Conservation (phyloP, 2,329 filamentous ascomycete genomes). For the Pseudogymnoascus sp. region DNA sequence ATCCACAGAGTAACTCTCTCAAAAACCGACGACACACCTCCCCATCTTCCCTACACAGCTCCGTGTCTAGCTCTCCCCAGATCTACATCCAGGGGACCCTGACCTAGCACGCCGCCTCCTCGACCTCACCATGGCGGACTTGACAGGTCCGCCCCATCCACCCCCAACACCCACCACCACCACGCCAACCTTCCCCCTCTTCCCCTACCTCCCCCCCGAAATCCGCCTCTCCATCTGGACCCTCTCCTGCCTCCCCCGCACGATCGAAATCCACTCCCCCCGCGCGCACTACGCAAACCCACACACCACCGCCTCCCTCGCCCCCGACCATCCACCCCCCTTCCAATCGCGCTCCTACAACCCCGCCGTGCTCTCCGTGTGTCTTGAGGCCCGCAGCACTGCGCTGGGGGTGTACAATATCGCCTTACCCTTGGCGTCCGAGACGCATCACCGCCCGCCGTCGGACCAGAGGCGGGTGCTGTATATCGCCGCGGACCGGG, state of each 20-base stretch:
- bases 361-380: constrained; percentile 11
- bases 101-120: neutral
- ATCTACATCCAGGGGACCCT: neutral
- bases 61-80: neutral
- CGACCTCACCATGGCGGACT: neutral
- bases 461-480: neutral
- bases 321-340: constrained; percentile 10
- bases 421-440: neutral
- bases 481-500: neutral
- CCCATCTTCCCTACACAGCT: neutral
- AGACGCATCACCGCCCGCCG: neutral
- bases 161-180: too few relatives aligned
- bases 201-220: constrained; percentile 16
- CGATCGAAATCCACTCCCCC: constrained; percentile 15
- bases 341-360: constrained; percentile 13
- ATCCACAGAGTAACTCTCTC: neutral
- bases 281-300: neutral
- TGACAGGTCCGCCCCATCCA: neutral
- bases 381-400: constrained; percentile 16
- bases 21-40: neutral
- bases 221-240: constrained; percentile 17
- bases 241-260: constrained; percentile 10
- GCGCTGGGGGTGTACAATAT: constrained; percentile 16
- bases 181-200: constrained; percentile 11
- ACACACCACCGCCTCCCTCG: neutral